Percentiles rank a stretch among this genome's conserved stretches.
Conservation (phyloP, 805 yeast genomes). For the Yarrowia yakushimensis region DNA sequence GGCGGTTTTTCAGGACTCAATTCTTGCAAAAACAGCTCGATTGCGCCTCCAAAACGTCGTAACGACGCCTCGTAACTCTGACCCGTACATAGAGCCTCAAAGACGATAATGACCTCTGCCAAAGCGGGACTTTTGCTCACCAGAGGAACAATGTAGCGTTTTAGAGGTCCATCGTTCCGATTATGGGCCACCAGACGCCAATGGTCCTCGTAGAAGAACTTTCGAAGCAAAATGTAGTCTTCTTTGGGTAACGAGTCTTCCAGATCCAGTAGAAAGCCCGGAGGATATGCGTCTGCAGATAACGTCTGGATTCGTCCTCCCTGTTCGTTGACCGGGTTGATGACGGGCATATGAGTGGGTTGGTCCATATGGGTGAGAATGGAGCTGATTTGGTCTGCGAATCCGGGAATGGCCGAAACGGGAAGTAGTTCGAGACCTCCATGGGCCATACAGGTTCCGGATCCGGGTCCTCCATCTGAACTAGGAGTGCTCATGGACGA, state of each 20-base stretch:
- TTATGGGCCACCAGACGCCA: conserved; percentile 21
- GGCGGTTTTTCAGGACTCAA: conserved; percentile 18
- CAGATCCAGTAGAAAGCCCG: conserved; percentile 5
- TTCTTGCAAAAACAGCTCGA: conserved; percentile 9
- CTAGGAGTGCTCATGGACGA: neutral
- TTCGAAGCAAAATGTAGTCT: neutral
- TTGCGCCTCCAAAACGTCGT: conserved; percentile 19
- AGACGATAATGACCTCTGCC: conserved; percentile 11
- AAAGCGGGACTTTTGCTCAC: conserved; percentile 8
- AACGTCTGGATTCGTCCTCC: conserved; percentile 1
- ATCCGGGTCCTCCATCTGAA: neutral
- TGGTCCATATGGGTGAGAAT: conserved; percentile 8
- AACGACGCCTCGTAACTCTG: conserved; percentile 10
- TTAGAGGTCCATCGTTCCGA: conserved; percentile 12
- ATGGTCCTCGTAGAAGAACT: conserved; percentile 23
- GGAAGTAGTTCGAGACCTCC: neutral
- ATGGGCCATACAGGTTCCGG: neutral
- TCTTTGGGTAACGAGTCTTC: conserved; percentile 10
- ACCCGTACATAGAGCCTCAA: conserved; percentile 14
- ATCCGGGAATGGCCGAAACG: neutral
- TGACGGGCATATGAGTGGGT: neutral
- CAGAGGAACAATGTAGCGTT: conserved; percentile 12
- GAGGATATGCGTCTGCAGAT: conserved; percentile 15
- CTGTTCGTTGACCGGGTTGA: neutral
- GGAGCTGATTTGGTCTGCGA: conserved; percentile 9